Evolutionary conservation across 352 stramenopile species (phyloP).

Genomic region (Phytopythium chamaehyphon): DNA sequence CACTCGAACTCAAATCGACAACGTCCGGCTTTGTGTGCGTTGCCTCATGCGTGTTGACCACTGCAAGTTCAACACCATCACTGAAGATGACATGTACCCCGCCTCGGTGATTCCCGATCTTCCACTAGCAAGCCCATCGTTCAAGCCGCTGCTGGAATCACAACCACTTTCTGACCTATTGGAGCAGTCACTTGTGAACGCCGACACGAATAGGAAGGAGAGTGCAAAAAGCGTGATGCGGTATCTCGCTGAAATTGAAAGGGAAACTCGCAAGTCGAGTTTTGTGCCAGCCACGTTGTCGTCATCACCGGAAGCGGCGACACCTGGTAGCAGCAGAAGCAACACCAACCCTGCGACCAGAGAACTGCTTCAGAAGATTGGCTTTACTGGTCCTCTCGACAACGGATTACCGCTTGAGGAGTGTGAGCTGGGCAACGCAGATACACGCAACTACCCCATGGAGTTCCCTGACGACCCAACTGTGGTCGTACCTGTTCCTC

Average conservation of each 20-base stretch:
- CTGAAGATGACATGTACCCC: conserved; percentile 27
- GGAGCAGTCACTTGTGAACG: conserved; percentile 24
- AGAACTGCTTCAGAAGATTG: conserved; percentile 2
- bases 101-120: conserved; percentile 24
- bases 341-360: background rate
- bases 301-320: background rate
- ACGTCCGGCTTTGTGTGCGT: conserved; percentile 38
- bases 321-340: background rate
- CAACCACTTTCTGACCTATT: conserved; percentile 17
- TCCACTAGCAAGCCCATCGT: too few species aligned
- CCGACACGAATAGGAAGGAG: conserved; percentile 18
- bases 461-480: conserved; percentile 25
- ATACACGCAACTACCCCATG: conserved; percentile 41
- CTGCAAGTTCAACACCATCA: conserved; percentile 32
- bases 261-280: conserved; percentile 5
- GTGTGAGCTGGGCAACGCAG: conserved; percentile 42
- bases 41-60: conserved; percentile 42
- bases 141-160: conserved; percentile 8
- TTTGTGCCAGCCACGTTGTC: background rate
- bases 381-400: background rate
- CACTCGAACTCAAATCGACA: conserved; percentile 20
- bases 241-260: conserved; percentile 37
- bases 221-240: conserved; percentile 40
- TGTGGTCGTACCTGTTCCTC: conserved; percentile 22
- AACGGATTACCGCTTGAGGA: conserved; percentile 21